These are phyloP conservation scores for Buxus sempervirens DNA, from an alignment of 164 flowering plant genomes.

Conservation along the genomic window DNA sequence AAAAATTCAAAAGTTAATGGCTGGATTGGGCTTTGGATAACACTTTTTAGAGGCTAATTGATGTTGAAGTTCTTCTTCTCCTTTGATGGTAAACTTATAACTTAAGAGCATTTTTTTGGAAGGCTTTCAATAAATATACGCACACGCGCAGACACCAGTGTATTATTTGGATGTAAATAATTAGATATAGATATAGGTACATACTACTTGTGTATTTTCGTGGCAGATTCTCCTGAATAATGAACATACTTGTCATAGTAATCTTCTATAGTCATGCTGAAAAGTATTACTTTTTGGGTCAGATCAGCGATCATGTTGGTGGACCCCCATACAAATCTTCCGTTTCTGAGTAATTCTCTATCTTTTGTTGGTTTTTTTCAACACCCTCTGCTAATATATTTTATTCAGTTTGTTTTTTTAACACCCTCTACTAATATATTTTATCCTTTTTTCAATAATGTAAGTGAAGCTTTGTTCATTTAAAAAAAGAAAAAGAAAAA, in stretches of 20 bases:
- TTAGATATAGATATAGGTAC: too few species aligned
- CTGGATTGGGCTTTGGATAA: too few species aligned
- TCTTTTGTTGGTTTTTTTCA: background rate
- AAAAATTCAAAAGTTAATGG: too few species aligned
- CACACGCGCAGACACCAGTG: too few species aligned
- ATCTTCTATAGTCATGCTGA: constrained; percentile 1
- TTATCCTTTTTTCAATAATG: background rate
- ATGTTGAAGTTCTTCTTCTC: background rate
- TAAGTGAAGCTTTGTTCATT: background rate
- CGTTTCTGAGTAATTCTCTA: constrained; percentile 51
- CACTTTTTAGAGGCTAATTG: too few species aligned
- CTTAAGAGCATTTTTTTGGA: background rate
- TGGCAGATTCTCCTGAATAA: background rate
- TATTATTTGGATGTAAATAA: too few species aligned
- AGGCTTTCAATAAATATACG: too few species aligned
- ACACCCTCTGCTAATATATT: too few species aligned
- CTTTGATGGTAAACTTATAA: background rate
- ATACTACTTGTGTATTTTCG: too few species aligned
- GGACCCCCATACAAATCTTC: constrained; percentile 82
- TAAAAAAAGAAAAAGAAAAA: too few species aligned
- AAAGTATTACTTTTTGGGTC: constrained; percentile 20
- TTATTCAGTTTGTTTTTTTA: too few species aligned
- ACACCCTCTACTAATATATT: background rate
- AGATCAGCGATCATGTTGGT: constrained; percentile 63
- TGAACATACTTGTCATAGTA: background rate